Evolutionary conservation across 345 rosid species (phyloP), one percentile per base, ranked within the genome.

Genomic region (Euclidium syriacum): DNA sequence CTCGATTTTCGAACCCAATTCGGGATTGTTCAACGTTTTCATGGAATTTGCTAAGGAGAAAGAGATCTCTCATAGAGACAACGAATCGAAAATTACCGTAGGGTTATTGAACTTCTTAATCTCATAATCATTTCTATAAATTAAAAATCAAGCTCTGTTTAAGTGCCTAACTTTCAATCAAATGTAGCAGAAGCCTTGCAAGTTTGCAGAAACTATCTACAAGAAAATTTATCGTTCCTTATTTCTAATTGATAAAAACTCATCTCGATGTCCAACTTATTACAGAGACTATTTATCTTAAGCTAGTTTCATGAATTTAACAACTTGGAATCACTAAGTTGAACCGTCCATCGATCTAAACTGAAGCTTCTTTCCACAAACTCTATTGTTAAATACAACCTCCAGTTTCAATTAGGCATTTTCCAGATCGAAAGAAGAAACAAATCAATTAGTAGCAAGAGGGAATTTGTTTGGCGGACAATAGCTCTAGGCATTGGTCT

Each of bases 11-110:
- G 87, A 84, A 22, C 75, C 80, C 50, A 51, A 84, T 24, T 78
- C 88, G n/a, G 75, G 56, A 7, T 74, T 87, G 43, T 94, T 89
- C 80, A 80, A 83, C 30, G 79, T 70, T 57, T 72, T 94, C 64
- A 89, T 89, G 99, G 95, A 80, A 42, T 82, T 76, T 42, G 90
- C 95, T 56, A 91, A 88, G 57, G 90, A 87, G 42, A 84, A 84
- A 64, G 66, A 58, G 16, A 29, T 42, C 17, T 56, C 56, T 54
- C 58, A 16, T 1, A 61, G 62, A 53, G 68, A 59, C 23, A 32
- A 57, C 40, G 67, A 63, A 18, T 64, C 8, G 4, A n/a, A n/a
- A n/a, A n/a, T n/a, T n/a, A n/a, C n/a, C n/a, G n/a, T n/a, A n/a
- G n/a, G n/a, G n/a, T n/a, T n/a, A n/a, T n/a, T n/a, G n/a, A n/a